Conservation (phyloP, 495 filamentous ascomycete species). For the Trichoderma erinaceum region DNA sequence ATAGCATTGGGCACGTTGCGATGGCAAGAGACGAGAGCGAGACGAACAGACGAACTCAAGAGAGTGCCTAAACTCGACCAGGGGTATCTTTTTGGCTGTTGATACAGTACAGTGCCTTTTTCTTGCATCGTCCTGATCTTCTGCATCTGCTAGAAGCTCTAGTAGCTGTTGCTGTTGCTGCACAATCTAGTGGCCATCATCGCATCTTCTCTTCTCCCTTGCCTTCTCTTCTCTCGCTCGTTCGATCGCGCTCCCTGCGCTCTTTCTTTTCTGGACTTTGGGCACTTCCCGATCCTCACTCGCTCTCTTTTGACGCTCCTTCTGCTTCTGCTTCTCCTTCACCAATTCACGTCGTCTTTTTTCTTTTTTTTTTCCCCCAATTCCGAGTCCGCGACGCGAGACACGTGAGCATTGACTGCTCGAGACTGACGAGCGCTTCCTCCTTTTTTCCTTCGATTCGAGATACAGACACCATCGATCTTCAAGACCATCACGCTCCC, state of each 20-base stretch:
- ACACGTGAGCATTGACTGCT: conserved; percentile 12
- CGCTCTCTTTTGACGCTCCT: neutral
- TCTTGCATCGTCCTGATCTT: neutral
- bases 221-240: neutral
- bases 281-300: neutral
- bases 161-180: too few species aligned
- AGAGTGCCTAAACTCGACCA: neutral
- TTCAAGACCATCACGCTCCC: conserved; percentile 75
- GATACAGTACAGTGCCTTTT: too few species aligned
- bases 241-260: neutral
- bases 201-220: neutral
- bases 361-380: too few species aligned
- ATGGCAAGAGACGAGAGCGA: neutral
- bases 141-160: too few species aligned
- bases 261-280: neutral
- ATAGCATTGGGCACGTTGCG: conserved; percentile 17
- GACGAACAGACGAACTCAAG: neutral
- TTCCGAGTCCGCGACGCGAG: conserved; percentile 8
- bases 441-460: neutral
- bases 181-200: too few species aligned
- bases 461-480: conserved; percentile 80
- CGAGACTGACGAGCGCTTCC: neutral
- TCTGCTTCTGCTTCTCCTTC: neutral
- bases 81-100: neutral
- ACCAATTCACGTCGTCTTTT: neutral